Evolutionary conservation across 2,329 filamentous ascomycete species (phyloP).

Genomic region (Alternaria burnsii): DNA sequence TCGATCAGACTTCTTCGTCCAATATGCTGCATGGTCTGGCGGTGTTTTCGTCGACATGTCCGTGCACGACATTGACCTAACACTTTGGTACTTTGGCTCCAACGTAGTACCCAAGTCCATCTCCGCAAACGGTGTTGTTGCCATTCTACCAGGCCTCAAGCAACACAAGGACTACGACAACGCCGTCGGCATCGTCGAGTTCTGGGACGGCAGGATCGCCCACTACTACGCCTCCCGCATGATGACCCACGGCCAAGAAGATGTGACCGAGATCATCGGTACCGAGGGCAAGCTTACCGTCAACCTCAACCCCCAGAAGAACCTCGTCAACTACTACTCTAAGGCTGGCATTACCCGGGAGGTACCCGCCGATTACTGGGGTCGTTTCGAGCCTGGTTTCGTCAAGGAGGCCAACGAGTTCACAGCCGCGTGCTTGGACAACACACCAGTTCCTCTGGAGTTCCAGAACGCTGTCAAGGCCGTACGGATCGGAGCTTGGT

Average conservation of each 20-base stretch:
- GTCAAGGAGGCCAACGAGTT: slow-evolving; percentile 54
- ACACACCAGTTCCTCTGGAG: slow-evolving; percentile 48
- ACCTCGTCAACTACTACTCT: slow-evolving; percentile 48
- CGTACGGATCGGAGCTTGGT: slow-evolving; percentile 54
- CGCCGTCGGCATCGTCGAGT: slow-evolving; percentile 56
- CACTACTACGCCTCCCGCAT: slow-evolving; percentile 57
- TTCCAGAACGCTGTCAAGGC: slow-evolving; percentile 48
- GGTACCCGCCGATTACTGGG: slow-evolving; percentile 51
- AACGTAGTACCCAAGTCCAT: slow-evolving; percentile 48
- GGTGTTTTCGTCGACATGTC: slow-evolving; percentile 57
- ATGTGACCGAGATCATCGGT: slow-evolving; percentile 3
- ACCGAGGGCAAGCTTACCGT: slow-evolving; percentile 13
- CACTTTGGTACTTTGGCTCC: slow-evolving; percentile 53
- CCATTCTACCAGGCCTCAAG: slow-evolving; percentile 51
- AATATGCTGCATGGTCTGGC: slow-evolving; percentile 52
- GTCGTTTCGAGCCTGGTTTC: slow-evolving; percentile 53
- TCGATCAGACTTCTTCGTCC: slow-evolving; percentile 54
- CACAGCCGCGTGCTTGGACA: slow-evolving; percentile 46
- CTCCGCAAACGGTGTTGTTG: slow-evolving; percentile 48
- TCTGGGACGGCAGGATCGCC: slow-evolving; percentile 55
- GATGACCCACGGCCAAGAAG: slow-evolving; percentile 51
- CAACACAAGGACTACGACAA: slow-evolving; percentile 55
- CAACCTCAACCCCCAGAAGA: slow-evolving; percentile 40
- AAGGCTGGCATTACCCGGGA: slow-evolving; percentile 48
- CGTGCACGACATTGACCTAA: slow-evolving; percentile 58